A percentile compares a stretch with the other conserved stretches of the same genome.
These are phyloP conservation scores for Jimgerdemannia flammicorona DNA, from an alignment of 192 early-diverging fungal species.

Conservation along the genomic window DNA sequence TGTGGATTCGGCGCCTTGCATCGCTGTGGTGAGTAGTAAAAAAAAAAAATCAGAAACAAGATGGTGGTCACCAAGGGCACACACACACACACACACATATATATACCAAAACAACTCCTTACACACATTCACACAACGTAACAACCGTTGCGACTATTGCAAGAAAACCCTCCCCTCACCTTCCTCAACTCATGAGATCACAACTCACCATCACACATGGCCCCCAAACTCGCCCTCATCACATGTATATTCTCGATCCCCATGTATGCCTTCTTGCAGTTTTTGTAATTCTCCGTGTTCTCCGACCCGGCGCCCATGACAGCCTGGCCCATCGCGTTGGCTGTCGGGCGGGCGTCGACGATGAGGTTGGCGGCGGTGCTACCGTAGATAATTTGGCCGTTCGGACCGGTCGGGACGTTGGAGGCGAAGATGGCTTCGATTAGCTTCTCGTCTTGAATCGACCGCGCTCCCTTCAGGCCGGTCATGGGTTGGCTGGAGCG, in stretches of 20 bases:
- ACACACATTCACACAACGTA: too few species aligned
- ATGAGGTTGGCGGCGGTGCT: conserved; percentile 72
- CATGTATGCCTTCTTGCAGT: conserved; percentile 81
- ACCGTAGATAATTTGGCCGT: conserved; percentile 45
- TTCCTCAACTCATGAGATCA: neutral
- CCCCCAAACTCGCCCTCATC: conserved; percentile 85
- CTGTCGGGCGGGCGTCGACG: conserved; percentile 92
- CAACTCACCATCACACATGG: conserved; percentile 73
- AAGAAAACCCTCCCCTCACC: too few species aligned
- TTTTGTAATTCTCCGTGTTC: conserved; percentile 88
- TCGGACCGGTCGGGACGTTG: conserved; percentile 36
- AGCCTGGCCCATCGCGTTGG: conserved; percentile 90
- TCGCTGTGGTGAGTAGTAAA: conserved; percentile 27
- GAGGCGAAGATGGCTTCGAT: conserved; percentile 88
- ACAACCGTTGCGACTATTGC: neutral
- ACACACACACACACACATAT: neutral
- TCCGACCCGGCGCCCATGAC: conserved; percentile 94
- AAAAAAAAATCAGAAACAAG: conserved; percentile 7
- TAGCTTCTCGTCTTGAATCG: conserved; percentile 96
- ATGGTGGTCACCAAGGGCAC: too few species aligned
- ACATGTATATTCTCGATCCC: conserved; percentile 99
- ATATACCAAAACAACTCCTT: neutral
- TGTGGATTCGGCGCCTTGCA: conserved; percentile 45
- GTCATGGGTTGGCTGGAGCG: conserved; percentile 94
- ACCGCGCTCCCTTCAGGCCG: conserved; percentile 91